Evolutionary conservation across 2,329 filamentous ascomycete species (phyloP), one percentile per base, ranked within the genome.

Genomic region (Alternaria sp.): DNA sequence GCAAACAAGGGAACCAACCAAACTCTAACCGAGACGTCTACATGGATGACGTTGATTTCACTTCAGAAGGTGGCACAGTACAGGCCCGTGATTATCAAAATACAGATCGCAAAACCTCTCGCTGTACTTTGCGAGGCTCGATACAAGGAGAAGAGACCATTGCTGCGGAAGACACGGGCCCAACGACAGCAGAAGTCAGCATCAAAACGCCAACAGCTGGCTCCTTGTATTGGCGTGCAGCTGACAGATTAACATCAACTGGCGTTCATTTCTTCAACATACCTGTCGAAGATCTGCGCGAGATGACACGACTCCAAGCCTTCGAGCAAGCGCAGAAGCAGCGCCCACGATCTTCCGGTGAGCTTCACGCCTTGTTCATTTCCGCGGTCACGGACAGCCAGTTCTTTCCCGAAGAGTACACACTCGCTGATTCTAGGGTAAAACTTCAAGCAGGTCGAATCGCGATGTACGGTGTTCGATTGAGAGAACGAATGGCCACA

Each of bases 121-220:
- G n/a, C 7, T 7, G 11, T 34, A 33, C 29, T 10, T 6, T 17
- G 1, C 29, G 8, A n/a, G 13, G 8, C 21, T 11, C 3, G 0
- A 2, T 26, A 2, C 31, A 8, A 4, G 13, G 23, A 1, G 8
- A 48, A 6, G 13, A 48, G 3, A 5, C 0, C 8, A 0, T 10
- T 4, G 13, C 8, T 8, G 13, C 14, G 14, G 14, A 29, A 11
- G 4, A 10, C n/a, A 1, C 2, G 4, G 14, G 6, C 14, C 1
- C 3, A 2, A 0, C 9, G 5, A 1, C 3, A 17, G 1, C 1
- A 2, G 5, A 28, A 6, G 2, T 3, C 13, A 9, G 3, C 13
- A 9, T n/a, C 14, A 14, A n/a, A 48, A 24, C 21, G 1, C 14
- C 4, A 2, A 34, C 34, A 50, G 11, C 34, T 4, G 34, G 8